A percentile compares a stretch with the other conserved stretches of the same genome.
Evolutionary conservation across 306 rosid species (phyloP).

Genomic region (Argentina anserina): DNA sequence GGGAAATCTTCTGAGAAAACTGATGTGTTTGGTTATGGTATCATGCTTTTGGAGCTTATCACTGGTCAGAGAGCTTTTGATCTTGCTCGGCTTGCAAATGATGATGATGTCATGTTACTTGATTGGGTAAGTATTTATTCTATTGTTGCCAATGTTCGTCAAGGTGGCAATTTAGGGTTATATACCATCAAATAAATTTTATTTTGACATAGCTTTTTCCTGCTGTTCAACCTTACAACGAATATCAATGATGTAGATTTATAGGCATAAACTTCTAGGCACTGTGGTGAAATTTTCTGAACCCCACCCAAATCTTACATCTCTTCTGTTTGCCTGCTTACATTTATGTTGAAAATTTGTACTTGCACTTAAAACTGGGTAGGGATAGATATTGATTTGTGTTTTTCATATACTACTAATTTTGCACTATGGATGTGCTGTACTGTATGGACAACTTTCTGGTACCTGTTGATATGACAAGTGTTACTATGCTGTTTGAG

Average conservation of each 20-base stretch:
- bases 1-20: constrained; percentile 98
- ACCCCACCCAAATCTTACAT: not conserved
- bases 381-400: too few relatives aligned
- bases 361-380: not conserved
- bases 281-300: not conserved
- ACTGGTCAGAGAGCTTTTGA: constrained; percentile 97
- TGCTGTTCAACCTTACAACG: not conserved
- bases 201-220: not conserved
- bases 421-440: too few relatives aligned
- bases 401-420: too few relatives aligned
- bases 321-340: not conserved
- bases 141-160: constrained; percentile 7
- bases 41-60: constrained; percentile 96
- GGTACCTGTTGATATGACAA: too few relatives aligned
- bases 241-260: not conserved
- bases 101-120: constrained; percentile 97
- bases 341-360: not conserved
- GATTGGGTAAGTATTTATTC: constrained; percentile 76
- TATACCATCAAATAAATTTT: not conserved
- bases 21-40: constrained; percentile 91
- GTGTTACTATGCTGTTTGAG: not conserved
- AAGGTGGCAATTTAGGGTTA: not conserved
- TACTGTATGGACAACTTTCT: too few relatives aligned
- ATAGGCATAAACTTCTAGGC: not conserved
- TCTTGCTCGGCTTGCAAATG: constrained; percentile 97